Evolutionary conservation across 2,329 filamentous ascomycete genomes (phyloP), one percentile per base, ranked within the genome.

Genomic region (Fusarium nisikadoi): DNA sequence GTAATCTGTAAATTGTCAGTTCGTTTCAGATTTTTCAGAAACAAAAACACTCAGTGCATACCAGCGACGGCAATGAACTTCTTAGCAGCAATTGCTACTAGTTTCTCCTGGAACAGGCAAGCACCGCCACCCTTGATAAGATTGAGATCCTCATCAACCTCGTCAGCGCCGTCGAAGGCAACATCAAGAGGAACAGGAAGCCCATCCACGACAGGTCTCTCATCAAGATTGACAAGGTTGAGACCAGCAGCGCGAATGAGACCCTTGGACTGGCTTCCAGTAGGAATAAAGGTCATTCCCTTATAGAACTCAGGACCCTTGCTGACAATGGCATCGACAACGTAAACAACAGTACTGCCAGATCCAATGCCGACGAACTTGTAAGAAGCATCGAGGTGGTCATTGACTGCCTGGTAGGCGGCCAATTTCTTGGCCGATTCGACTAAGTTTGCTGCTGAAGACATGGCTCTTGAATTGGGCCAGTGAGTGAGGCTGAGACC

Each of bases 41-140:
- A 23, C 29, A 39, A 42, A 43, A 65, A 41, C 42, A 45, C 39
- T 47, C 53, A 45, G 31, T 49, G 54, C 87, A 77, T 82, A 93
- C 91, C 92, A 62, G 94, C 94, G 64, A 97, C 94, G 77, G 93
- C 95, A 70, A 98, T 87, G 78, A 98, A 97, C 79, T 93, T 93
- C 82, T 90, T 93, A 7, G 94, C 92, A 54, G 92, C 89, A 67
- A 94, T 90, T 9, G 95, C 95, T 8, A 99, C 95, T 39, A 99
- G 87, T 86, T 99, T 99, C 84, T 99, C 96, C 82, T 98, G 96
- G 85, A 97, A 97, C 62, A 98, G 84, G 83, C 96, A 99, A n/a
- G 94, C 96, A 65, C 96, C 96, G 54, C 96, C 96, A 60, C 96
- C 96, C 85, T 98, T 98, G 85, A 99, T 98, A 79, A 95, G 94